Evolutionary conservation across 2,329 filamentous ascomycete species (phyloP).

Genomic region (Trichoderma sp.): DNA sequence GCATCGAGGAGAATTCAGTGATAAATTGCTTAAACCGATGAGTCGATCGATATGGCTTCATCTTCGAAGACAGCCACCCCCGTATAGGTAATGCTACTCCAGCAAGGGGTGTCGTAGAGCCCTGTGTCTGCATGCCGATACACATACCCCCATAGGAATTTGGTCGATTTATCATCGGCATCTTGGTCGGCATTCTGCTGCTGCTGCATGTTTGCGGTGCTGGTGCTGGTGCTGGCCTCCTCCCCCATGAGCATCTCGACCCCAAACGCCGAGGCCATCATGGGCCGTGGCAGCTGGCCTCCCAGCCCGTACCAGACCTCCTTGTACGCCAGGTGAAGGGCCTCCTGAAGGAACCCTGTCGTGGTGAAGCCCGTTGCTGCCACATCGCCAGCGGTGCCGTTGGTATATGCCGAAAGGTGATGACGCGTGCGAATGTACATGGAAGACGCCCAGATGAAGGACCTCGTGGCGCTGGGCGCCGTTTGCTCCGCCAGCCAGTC

Average conservation of each 20-base stretch:
- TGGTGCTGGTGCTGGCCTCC: background rate
- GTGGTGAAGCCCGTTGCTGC: constrained; percentile 27
- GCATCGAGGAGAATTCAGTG: background rate
- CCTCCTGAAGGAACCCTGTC: constrained; percentile 29
- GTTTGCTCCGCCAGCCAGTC: constrained; percentile 32
- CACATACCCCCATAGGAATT: background rate
- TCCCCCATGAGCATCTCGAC: constrained; percentile 13
- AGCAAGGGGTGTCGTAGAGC: background rate
- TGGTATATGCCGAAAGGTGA: constrained; percentile 22
- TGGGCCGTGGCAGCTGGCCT: constrained; percentile 33
- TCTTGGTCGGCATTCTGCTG: background rate
- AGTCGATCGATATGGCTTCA: constrained; percentile 5
- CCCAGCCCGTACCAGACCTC: constrained; percentile 30
- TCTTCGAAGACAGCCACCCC: background rate
- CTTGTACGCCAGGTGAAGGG: constrained; percentile 31
- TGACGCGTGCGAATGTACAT: constrained; percentile 30
- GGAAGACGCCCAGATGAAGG: constrained; percentile 32
- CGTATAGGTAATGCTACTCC: background rate
- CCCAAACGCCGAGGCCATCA: constrained; percentile 27
- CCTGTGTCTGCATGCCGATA: background rate
- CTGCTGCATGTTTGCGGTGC: background rate
- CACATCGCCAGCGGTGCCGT: background rate
- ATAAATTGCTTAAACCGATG: background rate
- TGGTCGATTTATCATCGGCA: background rate
- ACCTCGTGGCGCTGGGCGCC: constrained; percentile 26